Evolutionary conservation across 208 protist genomes (phyloP).

Genomic region (Porcisia hertigi): DNA sequence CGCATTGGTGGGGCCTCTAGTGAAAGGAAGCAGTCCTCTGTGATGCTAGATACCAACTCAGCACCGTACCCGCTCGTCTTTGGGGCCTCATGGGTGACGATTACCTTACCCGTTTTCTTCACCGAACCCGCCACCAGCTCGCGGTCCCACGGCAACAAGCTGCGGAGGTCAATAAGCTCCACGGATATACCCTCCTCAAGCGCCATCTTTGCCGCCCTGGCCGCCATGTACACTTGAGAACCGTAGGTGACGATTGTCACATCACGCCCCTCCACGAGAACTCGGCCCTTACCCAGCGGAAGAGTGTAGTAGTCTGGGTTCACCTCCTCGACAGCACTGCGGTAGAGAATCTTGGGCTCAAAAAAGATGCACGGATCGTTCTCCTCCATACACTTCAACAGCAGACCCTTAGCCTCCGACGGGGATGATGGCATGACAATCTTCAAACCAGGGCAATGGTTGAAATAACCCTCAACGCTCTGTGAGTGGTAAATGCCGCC

Average conservation of each 20-base stretch:
- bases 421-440: conserved; percentile 82
- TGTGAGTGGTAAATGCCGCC: conserved; percentile 98
- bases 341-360: conserved; percentile 96
- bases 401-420: conserved; percentile 86
- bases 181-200: conserved; percentile 85
- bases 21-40: conserved; percentile 93
- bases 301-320: conserved; percentile 94
- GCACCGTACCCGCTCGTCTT: conserved; percentile 94
- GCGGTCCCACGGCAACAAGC: conserved; percentile 95
- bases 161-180: conserved; percentile 97
- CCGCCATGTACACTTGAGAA: conserved; percentile 80
- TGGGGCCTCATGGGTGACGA: conserved; percentile 95
- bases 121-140: conserved; percentile 93
- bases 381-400: conserved; percentile 94
- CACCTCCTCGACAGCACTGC: conserved; percentile 90
- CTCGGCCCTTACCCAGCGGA: conserved; percentile 92
- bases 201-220: conserved; percentile 83
- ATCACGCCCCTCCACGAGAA: conserved; percentile 90
- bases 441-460: conserved; percentile 93
- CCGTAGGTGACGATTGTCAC: conserved; percentile 97
- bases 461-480: conserved; percentile 95
- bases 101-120: conserved; percentile 90
- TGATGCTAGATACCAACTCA: conserved; percentile 93
- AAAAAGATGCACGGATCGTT: conserved; percentile 96
- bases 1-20: conserved; percentile 96